phyloP scores from a whole-genome alignment of 2,329 filamentous ascomycete genomes.

The Dothideomycetes sp. region DNA sequence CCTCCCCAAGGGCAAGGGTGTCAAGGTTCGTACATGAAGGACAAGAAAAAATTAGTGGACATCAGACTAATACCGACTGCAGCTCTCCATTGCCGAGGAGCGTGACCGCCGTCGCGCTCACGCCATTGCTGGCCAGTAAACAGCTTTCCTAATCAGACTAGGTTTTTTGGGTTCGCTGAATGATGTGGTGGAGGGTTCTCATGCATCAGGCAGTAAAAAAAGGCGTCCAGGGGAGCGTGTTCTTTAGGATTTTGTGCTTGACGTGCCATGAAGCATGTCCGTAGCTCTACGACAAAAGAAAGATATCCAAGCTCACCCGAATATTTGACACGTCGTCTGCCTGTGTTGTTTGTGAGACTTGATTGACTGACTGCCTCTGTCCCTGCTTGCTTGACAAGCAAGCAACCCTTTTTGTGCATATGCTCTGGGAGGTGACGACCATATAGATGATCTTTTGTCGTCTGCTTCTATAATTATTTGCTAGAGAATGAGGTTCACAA shows the following conservation, averaged over 20 bases:
- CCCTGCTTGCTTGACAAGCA: no score
- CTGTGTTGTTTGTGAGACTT: conserved; percentile 1
- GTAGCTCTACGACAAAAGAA: conserved; percentile 14
- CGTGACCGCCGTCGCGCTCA: conserved; percentile 88
- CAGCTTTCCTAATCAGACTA: conserved; percentile 1
- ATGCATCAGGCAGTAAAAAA: conserved; percentile 14
- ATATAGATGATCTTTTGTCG: no score
- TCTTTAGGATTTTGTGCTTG: conserved; percentile 7
- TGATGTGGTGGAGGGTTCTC: conserved; percentile 12
- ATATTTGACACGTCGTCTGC: conserved; percentile 7
- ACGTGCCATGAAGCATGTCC: conserved; percentile 11
- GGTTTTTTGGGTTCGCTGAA: conserved; percentile 9
- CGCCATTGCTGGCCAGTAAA: conserved; percentile 38
- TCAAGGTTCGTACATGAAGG: conserved; percentile 53
- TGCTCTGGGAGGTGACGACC: no score
- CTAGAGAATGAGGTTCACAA: no score
- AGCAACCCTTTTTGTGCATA: no score
- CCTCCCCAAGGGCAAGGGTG: conserved; percentile 99
- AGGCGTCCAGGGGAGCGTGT: conserved; percentile 14
- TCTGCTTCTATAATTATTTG: no score
- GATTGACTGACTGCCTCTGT: no score
- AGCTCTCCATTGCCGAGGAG: conserved; percentile 97
- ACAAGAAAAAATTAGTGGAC: not conserved
- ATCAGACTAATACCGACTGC: conserved; percentile 17
- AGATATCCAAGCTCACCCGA: conserved; percentile 13